phyloP scores from a whole-genome alignment of 2,329 filamentous ascomycete genomes.

The Claviceps humidiphila region DNA sequence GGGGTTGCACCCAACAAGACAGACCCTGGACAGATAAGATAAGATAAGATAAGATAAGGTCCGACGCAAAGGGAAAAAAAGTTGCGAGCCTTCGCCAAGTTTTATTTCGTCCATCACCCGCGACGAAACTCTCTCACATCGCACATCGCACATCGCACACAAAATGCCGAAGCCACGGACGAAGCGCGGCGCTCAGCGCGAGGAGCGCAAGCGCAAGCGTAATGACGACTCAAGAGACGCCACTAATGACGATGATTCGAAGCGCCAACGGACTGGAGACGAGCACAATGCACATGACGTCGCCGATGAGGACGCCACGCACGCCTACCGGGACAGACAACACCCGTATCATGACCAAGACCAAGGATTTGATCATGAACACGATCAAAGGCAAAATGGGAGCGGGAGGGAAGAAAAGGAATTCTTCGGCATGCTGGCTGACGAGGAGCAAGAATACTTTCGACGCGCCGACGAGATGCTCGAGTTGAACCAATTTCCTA shows the following conservation, averaged over 20 bases:
- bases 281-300: constrained; percentile 1
- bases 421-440: constrained; percentile 87
- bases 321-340: constrained; percentile 7
- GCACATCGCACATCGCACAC: constrained; percentile 9
- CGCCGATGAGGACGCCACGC: not conserved
- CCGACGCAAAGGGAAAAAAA: constrained; percentile 4
- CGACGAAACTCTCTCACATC: not conserved
- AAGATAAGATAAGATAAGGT: not conserved
- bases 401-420: constrained; percentile 40
- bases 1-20: not conserved
- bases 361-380: too few species aligned
- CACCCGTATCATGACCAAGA: constrained; percentile 12
- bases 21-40: not conserved
- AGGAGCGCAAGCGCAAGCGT: constrained; percentile 28
- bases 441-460: constrained; percentile 94
- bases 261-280: constrained; percentile 14
- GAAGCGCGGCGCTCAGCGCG: constrained; percentile 25
- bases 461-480: constrained; percentile 79
- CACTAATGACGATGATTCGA: constrained; percentile 9
- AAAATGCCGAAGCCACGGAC: constrained; percentile 33
- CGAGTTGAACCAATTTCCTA: constrained; percentile 76
- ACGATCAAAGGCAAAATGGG: not conserved
- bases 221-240: constrained; percentile 10
- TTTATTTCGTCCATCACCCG: not conserved
- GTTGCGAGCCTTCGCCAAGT: not conserved